Evolutionary conservation across 495 filamentous ascomycete species (phyloP), one percentile per base, ranked within the genome.

Genomic region (Podospora fimiseda): DNA sequence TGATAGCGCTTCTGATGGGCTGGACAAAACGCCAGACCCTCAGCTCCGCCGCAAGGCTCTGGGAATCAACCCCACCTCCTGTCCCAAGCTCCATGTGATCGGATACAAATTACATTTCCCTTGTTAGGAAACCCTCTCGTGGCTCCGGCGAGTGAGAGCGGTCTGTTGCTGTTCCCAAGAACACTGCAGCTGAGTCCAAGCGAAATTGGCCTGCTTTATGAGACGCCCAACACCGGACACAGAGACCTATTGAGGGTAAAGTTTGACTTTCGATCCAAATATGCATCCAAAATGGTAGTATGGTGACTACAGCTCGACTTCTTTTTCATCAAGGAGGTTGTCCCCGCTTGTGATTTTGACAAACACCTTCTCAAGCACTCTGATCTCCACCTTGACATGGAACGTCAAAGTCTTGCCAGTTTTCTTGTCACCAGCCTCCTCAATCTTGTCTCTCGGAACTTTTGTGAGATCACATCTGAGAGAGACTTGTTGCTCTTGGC

Each of bases 391-490:
- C 9, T 48, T 47, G 0, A 59, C 61, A 46, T 50, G 51, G 39
- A 64, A 61, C 50, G 57, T 59, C 8, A 61, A 18, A 15, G 43
- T 56, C 47, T 51, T 59, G 9, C 56, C 61, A 2, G 23, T 16
- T 13, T 51, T 33, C 27, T 57, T 50, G 43, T 47, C 44, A 3
- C 15, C 37, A 20, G 48, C 48, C 24, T 56, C 51, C 0, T 16
- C 42, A 14, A 47, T 50, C 11, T 51, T n/a, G 7, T 16, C 24
- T 19, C 40, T 18, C 11, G 59, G 55, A 21, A 61, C 47, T 19
- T 55, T 52, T 2, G 61, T 61, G 43, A 64, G 20, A 51, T 64
- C 57, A 46, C 59, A 61, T 16, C 30, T 49, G 16, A 64, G 45
- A 4, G 36, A 51, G 7, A 57, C 13, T 1, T 52, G 33, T 20